Evolutionary conservation across 805 yeast species (phyloP), one percentile per base, ranked within the genome.

Genomic region (Suhomyces faveliae): DNA sequence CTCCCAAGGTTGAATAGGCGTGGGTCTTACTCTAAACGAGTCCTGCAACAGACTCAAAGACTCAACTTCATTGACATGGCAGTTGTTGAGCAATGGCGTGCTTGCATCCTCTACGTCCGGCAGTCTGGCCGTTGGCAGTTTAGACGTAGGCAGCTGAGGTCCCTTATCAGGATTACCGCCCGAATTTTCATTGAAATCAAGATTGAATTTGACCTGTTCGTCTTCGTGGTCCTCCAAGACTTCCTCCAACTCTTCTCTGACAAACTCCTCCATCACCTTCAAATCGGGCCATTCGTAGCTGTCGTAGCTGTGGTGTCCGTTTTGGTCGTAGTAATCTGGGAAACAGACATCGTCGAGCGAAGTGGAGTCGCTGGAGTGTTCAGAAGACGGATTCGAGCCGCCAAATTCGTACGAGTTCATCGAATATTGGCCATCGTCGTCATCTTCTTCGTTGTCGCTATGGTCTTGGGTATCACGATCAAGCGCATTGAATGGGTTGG

Each of bases 291-390:
- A 92, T 40, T 64, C 58, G 51, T 68, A 72, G 3, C 50, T 46
- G 21, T 52, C 51, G 12, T 50, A 55, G 29, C 57, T 50, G 42
- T 58, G 59, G 38, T 59, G 61, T 37, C 63, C 63, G 27, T 57
- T 60, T 19, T 60, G 64, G 19, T 57, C 61, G 40, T 79, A 80
- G 52, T 85, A 90, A 33, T 90, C 74, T 0, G 96, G 96, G 64
- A 89, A 82, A 60, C 97, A 92, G 21, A 92, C 99, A 66, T 92
- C 99, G 61, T 86, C 91, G 49, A 92, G 68, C 1, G 96, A 87
- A 0, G 96, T 84, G 35, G 81, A 79, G 46, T 79, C 81, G 30
- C 84, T 76, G 35, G 80, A 70, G 50, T 86, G 73, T 42, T 86
- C 77, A 19, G 84, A 77, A 3, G 82, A 71, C 4, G 89, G 89